Evolutionary conservation across 2,329 filamentous ascomycete genomes (phyloP), one percentile per base, ranked within the genome.

Genomic region (Teratosphaeria pseudoeucalypti): DNA sequence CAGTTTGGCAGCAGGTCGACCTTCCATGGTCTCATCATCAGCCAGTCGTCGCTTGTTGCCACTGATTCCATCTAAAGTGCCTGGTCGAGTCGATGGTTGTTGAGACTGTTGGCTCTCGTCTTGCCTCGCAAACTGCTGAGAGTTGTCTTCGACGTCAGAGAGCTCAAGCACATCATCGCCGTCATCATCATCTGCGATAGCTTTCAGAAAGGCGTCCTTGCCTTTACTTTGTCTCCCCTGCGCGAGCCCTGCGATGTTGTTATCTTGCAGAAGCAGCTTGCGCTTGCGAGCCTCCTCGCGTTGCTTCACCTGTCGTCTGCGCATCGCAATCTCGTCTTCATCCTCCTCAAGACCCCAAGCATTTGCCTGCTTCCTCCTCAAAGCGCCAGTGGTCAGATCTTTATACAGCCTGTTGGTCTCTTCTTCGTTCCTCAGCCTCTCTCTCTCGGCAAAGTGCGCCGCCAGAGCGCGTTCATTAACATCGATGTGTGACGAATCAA

Each of bases 221-320:
- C 69, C 70, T 55, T 92, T 37, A 90, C 91, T 75, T 26, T 64
- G 64, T 62, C 67, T 72, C 11, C 71, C 71, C 55, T 71, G 66
- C 64, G 70, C 71, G 63, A 97, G 90, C 73, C 92, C 92, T 70
- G 88, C 90, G 66, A 99, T 85, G 43, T 90, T 90, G 73, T 96
- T 92, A 68, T 97, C 92, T 27, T 89, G 81, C 54, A 96, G 82
- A 9, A 99, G 81, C 6, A 92, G 89, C 72, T 90, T 91, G 59
- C 91, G 88, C 88, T 96, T 95, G 75, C 90, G 89, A 39, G 88
- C 88, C 73, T 95, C 95, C 69, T 96, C 90, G 47, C 86, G 82
- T 57, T 90, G 87, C 78, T 95, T 96, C 78, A 88, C 85, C 56
- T 90, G 85, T 54, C 88, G 85, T 53, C 85, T 83, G 34, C 87